These are phyloP conservation scores for Scheffersomyces parashehatae DNA, from an alignment of 1,139 yeast genomes.

Conservation along the genomic window DNA sequence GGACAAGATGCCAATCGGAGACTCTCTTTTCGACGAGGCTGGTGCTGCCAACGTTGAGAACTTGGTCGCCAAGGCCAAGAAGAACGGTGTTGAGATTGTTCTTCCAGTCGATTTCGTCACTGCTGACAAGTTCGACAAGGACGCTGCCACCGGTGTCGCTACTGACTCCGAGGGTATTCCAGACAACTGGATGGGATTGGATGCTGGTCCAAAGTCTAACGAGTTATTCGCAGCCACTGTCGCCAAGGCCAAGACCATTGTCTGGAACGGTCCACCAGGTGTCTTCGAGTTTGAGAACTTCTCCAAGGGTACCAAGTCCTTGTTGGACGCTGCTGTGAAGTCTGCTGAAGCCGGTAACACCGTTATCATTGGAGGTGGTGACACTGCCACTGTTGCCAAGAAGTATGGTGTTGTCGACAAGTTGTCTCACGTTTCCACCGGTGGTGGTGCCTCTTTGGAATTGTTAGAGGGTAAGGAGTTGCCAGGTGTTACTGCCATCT, in stretches of 20 bases:
- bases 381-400: conserved; percentile 98
- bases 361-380: conserved; percentile 99
- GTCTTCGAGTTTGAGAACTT: conserved; percentile 94
- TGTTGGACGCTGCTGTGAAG: conserved; percentile 83
- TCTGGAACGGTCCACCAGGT: conserved; percentile 99
- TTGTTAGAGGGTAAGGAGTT: conserved; percentile 96
- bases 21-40: conserved; percentile 84
- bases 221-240: conserved; percentile 77
- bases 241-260: conserved; percentile 90
- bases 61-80: conserved; percentile 91
- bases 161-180: conserved; percentile 88
- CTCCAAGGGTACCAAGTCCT: conserved; percentile 84
- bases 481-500: conserved; percentile 93
- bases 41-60: conserved; percentile 92
- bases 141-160: conserved; percentile 80
- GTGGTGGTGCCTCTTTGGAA: conserved; percentile 99
- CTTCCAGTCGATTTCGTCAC: conserved; percentile 93
- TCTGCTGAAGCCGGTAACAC: conserved; percentile 88
- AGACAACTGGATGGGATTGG: conserved; percentile 92
- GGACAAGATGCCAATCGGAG: conserved; percentile 81
- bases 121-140: conserved; percentile 90
- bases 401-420: conserved; percentile 93
- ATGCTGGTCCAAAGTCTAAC: conserved; percentile 85
- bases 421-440: conserved; percentile 95
- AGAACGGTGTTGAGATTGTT: conserved; percentile 86